Evolutionary conservation across 2,329 filamentous ascomycete species (phyloP).

Genomic region (Tolypocladium cylindrosporum): DNA sequence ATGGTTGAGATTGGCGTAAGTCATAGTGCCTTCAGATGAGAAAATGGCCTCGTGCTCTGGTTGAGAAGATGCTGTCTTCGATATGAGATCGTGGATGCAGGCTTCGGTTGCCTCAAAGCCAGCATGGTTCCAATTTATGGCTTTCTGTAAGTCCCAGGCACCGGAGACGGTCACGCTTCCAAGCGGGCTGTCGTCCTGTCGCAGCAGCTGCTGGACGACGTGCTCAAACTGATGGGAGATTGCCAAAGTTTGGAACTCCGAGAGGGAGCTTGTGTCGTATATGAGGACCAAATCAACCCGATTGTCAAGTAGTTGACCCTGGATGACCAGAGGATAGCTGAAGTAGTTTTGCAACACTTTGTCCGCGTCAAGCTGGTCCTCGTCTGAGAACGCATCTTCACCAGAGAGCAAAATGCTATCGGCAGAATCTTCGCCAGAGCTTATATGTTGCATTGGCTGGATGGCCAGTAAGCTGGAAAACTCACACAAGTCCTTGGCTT

Average conservation of each 20-base stretch:
- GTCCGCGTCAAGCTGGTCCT: not conserved
- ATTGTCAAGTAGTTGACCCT: not conserved
- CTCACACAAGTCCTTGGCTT: conserved; percentile 9
- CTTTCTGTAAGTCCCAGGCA: not conserved
- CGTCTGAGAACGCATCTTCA: not conserved
- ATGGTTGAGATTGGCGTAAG: conserved; percentile 2
- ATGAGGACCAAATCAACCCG: not conserved
- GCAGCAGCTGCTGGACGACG: not conserved
- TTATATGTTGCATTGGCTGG: conserved; percentile 7
- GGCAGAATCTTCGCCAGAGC: not conserved
- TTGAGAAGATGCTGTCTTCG: not conserved
- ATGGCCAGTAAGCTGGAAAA: conserved; percentile 17
- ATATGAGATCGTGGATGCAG: conserved; percentile 12
- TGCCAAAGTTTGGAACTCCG: not conserved
- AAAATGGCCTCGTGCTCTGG: conserved; percentile 2
- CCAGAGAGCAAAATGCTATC: not conserved
- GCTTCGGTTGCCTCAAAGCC: conserved; percentile 5
- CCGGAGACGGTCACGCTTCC: not conserved
- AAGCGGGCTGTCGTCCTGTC: not conserved
- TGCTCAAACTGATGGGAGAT: not conserved
- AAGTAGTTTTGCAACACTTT: conserved; percentile 2
- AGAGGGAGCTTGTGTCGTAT: not conserved
- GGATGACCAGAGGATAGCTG: not conserved
- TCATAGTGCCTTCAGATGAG: conserved; percentile 3
- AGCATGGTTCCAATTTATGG: not conserved